Evolutionary conservation across 2,329 filamentous ascomycete genomes (phyloP).

Genomic region (Penicillium sp.): DNA sequence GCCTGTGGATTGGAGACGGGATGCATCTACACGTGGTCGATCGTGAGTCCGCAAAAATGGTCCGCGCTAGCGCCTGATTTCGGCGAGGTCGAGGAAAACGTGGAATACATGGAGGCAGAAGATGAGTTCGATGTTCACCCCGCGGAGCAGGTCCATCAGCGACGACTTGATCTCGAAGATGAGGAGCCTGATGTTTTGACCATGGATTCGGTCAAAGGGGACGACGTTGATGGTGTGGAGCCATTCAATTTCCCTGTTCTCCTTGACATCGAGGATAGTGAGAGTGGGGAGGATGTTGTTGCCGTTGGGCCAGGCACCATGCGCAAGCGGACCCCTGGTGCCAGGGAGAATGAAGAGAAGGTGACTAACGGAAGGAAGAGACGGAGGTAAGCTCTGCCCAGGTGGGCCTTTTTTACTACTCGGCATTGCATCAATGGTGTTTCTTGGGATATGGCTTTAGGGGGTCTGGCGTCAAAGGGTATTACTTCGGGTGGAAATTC

Average conservation of each 20-base stretch:
- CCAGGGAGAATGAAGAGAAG: constrained; percentile 55
- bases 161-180: constrained; percentile 86
- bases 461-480: not conserved
- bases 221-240: constrained; percentile 55
- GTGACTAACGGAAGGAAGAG: constrained; percentile 33
- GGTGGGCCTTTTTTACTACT: not conserved
- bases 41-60: constrained; percentile 94
- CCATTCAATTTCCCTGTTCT: constrained; percentile 90
- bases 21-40: constrained; percentile 93
- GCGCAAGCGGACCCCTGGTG: constrained; percentile 79
- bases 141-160: constrained; percentile 89
- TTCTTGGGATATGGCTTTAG: not conserved
- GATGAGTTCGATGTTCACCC: constrained; percentile 99
- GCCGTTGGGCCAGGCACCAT: constrained; percentile 76
- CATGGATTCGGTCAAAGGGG: constrained; percentile 66
- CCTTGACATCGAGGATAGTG: constrained; percentile 89
- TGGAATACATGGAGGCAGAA: constrained; percentile 91
- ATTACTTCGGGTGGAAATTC: not conserved
- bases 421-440: not conserved
- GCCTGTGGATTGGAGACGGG: constrained; percentile 92
- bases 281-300: constrained; percentile 87
- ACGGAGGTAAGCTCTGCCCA: constrained; percentile 26
- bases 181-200: constrained; percentile 91
- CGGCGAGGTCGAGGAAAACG: constrained; percentile 95
- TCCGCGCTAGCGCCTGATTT: constrained; percentile 96